Conservation (phyloP, 371 early-diverging fungal species). For the Basidiobolus heterosporus region DNA sequence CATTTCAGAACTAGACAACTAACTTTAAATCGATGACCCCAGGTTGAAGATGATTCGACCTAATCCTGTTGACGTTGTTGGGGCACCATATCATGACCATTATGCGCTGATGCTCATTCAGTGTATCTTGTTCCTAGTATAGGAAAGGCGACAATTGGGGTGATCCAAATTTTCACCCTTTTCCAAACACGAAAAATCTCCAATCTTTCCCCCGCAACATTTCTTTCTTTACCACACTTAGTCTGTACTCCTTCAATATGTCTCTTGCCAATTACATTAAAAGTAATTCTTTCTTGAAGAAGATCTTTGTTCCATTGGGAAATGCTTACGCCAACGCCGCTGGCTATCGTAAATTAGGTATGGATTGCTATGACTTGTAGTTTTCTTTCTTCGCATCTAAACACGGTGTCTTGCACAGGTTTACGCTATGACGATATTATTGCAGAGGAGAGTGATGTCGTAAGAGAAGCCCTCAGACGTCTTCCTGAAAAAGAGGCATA, state of each 20-base stretch:
- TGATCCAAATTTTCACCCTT: too few relatives aligned
- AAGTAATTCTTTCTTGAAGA: conserved; percentile 38
- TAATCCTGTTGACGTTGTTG: too few relatives aligned
- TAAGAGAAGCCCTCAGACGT: conserved; percentile 76
- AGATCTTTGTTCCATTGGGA: conserved; percentile 50
- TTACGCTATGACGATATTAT: conserved; percentile 82
- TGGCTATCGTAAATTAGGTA: conserved; percentile 67
- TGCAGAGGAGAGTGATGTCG: conserved; percentile 66
- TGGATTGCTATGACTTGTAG: conserved; percentile 4
- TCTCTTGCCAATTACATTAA: conserved; percentile 21
- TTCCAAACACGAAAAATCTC: too few relatives aligned
- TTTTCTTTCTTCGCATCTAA: not conserved
- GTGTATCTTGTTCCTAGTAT: too few relatives aligned
- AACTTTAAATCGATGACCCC: too few relatives aligned
- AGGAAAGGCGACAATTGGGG: too few relatives aligned
- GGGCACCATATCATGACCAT: too few relatives aligned
- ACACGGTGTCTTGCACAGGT: conserved; percentile 26
- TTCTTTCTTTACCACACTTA: too few relatives aligned
- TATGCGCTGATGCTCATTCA: too few relatives aligned
- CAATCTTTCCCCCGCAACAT: too few relatives aligned
- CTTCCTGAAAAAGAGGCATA: conserved; percentile 53
- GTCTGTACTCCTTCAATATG: not conserved
- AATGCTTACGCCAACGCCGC: conserved; percentile 53
- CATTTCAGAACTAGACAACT: too few relatives aligned
- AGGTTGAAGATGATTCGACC: too few relatives aligned